These are phyloP conservation scores for Penicillium bovifimosum DNA, from an alignment of 495 filamentous ascomycete species.

Conservation along the genomic window DNA sequence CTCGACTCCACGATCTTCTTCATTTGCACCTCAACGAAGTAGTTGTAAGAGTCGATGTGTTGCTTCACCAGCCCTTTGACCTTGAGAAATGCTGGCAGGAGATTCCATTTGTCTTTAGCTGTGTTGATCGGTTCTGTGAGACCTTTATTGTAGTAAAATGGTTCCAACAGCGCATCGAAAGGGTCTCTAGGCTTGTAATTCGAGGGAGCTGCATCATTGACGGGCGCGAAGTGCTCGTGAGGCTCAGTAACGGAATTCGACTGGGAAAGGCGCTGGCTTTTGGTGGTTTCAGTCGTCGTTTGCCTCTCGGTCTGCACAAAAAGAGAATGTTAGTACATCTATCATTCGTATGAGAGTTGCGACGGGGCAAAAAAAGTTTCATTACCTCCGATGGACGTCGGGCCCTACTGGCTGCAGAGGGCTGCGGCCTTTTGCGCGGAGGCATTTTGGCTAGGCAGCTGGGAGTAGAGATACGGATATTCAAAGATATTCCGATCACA, in stretches of 20 bases:
- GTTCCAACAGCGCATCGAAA: slow-evolving; percentile 86
- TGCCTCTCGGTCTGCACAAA: slow-evolving; percentile 2
- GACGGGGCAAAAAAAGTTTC: slow-evolving; percentile 24
- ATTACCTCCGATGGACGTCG: slow-evolving; percentile 27
- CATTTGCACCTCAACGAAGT: slow-evolving; percentile 89
- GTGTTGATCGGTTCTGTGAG: slow-evolving; percentile 91
- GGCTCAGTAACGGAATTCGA: slow-evolving; percentile 10
- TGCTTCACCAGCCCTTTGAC: slow-evolving; percentile 96
- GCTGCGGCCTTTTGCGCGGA: slow-evolving; percentile 28
- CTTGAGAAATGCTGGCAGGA: slow-evolving; percentile 92
- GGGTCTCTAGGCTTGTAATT: slow-evolving; percentile 39
- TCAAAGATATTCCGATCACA: slow-evolving; percentile 4
- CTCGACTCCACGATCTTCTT: slow-evolving; percentile 94
- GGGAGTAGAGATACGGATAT: neutral
- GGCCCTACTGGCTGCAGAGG: slow-evolving; percentile 19
- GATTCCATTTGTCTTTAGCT: slow-evolving; percentile 92
- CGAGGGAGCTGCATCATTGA: slow-evolving; percentile 3
- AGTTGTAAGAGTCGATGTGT: slow-evolving; percentile 98
- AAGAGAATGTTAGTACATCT: slow-evolving; percentile 4
- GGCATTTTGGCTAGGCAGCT: slow-evolving; percentile 21
- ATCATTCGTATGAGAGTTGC: neutral
- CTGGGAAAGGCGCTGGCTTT: slow-evolving; percentile 16
- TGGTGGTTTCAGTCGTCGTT: slow-evolving; percentile 7
- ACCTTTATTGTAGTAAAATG: slow-evolving; percentile 93
- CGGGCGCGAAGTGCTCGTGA: slow-evolving; percentile 4